These are phyloP conservation scores for Ceratocystis papillata DNA, from an alignment of 2,329 filamentous ascomycete genomes.

Conservation along the genomic window DNA sequence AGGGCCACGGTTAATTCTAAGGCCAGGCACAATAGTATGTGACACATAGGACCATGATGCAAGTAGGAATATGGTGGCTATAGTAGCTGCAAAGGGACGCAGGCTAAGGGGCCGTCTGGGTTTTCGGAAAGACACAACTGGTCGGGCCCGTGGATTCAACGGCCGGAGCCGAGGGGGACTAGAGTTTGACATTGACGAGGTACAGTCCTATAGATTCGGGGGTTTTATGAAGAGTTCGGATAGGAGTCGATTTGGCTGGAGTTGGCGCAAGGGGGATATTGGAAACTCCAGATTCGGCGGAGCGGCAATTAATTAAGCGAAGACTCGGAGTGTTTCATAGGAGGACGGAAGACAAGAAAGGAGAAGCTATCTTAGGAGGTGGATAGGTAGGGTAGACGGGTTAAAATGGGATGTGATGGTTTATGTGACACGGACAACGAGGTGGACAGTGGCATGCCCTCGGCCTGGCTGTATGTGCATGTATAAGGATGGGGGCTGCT, in stretches of 20 bases:
- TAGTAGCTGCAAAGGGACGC: constrained; percentile 16
- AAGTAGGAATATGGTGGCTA: constrained; percentile 15
- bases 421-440: too few species aligned
- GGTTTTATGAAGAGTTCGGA: background rate
- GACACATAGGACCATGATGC: constrained; percentile 16
- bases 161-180: background rate
- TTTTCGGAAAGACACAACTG: background rate
- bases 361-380: background rate
- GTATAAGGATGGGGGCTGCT: background rate
- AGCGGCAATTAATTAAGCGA: background rate
- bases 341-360: background rate
- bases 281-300: background rate
- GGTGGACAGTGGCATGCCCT: background rate
- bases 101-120: constrained; percentile 3
- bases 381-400: background rate
- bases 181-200: background rate
- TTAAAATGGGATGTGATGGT: too few species aligned
- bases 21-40: background rate
- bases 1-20: too few species aligned
- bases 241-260: background rate
- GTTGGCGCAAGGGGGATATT: background rate
- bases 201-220: background rate
- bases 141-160: background rate
- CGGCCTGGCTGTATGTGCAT: background rate
- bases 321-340: constrained; percentile 2